Evolutionary conservation across 2,329 filamentous ascomycete species (phyloP).

Genomic region (Ambrosiella beaveri): DNA sequence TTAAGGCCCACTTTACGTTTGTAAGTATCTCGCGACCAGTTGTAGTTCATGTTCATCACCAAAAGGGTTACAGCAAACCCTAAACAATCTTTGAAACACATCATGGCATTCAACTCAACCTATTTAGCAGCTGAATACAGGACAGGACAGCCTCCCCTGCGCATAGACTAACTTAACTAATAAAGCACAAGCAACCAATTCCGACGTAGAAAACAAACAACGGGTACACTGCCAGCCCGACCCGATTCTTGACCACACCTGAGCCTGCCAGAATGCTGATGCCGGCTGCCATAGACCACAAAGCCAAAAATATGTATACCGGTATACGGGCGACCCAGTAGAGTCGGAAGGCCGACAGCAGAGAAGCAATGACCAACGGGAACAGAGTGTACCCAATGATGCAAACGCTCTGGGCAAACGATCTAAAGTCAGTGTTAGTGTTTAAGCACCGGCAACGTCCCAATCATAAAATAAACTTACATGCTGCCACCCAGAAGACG

Average conservation of each 20-base stretch:
- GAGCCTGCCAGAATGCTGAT: conserved; percentile 92
- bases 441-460: not conserved
- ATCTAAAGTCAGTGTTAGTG: conserved; percentile 34
- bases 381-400: conserved; percentile 98
- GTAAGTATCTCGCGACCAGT: no score
- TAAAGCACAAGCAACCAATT: conserved; percentile 88
- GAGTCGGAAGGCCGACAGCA: conserved; percentile 70
- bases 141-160: not conserved
- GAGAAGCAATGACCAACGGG: conserved; percentile 79
- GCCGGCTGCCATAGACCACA: conserved; percentile 87
- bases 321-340: conserved; percentile 72
- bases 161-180: conserved; percentile 43
- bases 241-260: conserved; percentile 85
- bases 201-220: conserved; percentile 90
- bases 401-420: conserved; percentile 92
- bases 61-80: no score
- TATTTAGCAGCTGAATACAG: not conserved
- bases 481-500: conserved; percentile 93
- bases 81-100: no score
- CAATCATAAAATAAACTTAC: conserved; percentile 36
- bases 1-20: no score
- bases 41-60: no score
- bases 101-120: no score
- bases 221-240: conserved; percentile 85
- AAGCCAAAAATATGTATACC: conserved; percentile 72